Evolutionary conservation across 208 protist genomes (phyloP).

Genomic region (Blastocrithidia nonstop): DNA sequence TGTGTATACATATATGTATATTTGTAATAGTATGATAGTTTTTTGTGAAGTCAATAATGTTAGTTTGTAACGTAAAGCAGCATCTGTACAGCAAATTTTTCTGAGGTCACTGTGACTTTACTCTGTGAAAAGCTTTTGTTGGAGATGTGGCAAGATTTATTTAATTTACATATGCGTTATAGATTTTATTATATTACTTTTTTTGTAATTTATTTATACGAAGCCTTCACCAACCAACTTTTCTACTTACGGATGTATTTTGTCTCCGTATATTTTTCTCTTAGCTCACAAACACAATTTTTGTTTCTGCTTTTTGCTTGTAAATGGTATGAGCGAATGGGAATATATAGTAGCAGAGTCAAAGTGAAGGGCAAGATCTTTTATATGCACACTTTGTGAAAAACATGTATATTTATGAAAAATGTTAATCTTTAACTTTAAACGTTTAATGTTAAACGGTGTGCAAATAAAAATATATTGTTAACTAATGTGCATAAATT

Average conservation of each 20-base stretch:
- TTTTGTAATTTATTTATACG: not conserved
- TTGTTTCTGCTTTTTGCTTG: too few relatives aligned
- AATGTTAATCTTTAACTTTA: too few relatives aligned
- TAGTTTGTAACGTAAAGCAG: not conserved
- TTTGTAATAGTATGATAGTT: not conserved
- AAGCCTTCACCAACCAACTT: not conserved
- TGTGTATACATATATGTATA: not conserved
- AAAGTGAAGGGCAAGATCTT: not conserved
- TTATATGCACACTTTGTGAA: not conserved
- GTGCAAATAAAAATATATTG: too few relatives aligned
- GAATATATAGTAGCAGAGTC: too few relatives aligned
- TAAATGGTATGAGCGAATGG: too few relatives aligned
- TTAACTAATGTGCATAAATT: too few relatives aligned
- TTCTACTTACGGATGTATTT: not conserved
- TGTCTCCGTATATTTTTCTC: too few relatives aligned
- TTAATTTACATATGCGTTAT: conserved; percentile 1
- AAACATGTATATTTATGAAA: not conserved
- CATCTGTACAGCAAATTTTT: not conserved
- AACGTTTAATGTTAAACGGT: too few relatives aligned
- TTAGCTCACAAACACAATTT: too few relatives aligned
- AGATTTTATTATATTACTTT: not conserved
- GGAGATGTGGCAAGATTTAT: not conserved
- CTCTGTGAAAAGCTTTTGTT: too few relatives aligned
- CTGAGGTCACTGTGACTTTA: too few relatives aligned
- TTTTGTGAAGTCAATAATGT: not conserved